Evolutionary conservation across 441 rosid genomes (phyloP).

Genomic region (Hura crepitans): DNA sequence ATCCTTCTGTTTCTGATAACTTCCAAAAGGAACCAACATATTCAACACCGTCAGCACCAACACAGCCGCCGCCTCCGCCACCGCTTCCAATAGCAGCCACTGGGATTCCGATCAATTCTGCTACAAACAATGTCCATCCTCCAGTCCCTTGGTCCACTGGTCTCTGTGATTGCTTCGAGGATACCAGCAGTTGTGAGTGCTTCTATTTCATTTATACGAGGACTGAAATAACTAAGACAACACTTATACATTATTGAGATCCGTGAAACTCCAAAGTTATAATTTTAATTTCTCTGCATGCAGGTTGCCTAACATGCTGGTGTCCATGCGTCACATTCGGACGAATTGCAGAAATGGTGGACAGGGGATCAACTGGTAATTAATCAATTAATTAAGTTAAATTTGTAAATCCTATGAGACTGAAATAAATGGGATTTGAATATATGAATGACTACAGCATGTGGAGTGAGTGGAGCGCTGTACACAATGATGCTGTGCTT

Average conservation of each 20-base stretch:
- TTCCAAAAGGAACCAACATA: slow-evolving; percentile 13
- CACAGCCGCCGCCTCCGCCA: slow-evolving; percentile 9
- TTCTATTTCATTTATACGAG: neutral
- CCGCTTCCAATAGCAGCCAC: neutral
- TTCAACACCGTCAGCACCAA: slow-evolving; percentile 26
- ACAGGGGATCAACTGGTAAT: slow-evolving; percentile 41
- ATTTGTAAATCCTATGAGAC: too few relatives aligned
- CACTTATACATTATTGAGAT: too few relatives aligned
- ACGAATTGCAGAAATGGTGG: slow-evolving; percentile 55
- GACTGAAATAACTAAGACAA: too few relatives aligned
- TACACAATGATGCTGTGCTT: slow-evolving; percentile 31
- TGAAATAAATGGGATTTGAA: too few relatives aligned
- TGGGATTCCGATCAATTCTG: slow-evolving; percentile 7
- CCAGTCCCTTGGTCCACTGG: slow-evolving; percentile 30
- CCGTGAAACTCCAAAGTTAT: too few relatives aligned
- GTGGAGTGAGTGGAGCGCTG: neutral
- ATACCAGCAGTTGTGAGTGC: slow-evolving; percentile 27
- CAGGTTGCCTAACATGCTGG: slow-evolving; percentile 62
- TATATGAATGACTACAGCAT: too few relatives aligned
- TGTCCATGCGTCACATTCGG: slow-evolving; percentile 74
- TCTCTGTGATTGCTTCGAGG: slow-evolving; percentile 27
- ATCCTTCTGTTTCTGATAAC: slow-evolving; percentile 16
- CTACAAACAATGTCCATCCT: neutral
- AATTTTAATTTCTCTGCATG: too few relatives aligned
- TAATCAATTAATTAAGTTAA: too few relatives aligned